Percentiles rank a stretch among this genome's conserved stretches.
Evolutionary conservation across 1,139 yeast species (phyloP).

Genomic region (Lodderomyces theae): DNA sequence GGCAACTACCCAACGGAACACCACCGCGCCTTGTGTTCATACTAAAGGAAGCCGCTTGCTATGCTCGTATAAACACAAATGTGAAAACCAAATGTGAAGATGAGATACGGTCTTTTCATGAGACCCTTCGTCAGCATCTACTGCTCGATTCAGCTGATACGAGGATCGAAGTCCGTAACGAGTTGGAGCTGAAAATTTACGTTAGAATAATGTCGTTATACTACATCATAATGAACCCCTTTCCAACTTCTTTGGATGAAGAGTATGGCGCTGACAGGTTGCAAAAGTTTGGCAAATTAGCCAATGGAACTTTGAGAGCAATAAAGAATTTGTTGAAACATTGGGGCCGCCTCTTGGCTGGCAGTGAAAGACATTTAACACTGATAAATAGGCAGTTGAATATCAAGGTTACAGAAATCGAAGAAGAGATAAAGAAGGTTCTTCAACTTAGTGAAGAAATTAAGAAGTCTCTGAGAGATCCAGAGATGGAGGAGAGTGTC

Average conservation of each 20-base stretch:
- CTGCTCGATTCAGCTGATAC: neutral
- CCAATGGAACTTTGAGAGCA: neutral
- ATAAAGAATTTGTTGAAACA: neutral
- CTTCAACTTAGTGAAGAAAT: constrained; percentile 6
- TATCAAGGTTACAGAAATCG: neutral
- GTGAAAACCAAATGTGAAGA: neutral
- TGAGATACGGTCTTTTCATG: neutral
- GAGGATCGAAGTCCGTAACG: neutral
- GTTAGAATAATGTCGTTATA: neutral
- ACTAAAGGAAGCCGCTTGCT: neutral
- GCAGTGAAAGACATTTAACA: neutral
- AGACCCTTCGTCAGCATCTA: neutral
- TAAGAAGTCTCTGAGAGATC: constrained; percentile 14
- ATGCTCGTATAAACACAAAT: neutral
- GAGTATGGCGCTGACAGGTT: neutral
- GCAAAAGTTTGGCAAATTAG: neutral
- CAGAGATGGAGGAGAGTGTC: constrained; percentile 14
- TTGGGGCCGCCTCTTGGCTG: neutral
- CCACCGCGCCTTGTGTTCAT: neutral
- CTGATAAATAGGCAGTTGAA: neutral
- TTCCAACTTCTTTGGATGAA: neutral
- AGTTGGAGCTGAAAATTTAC: neutral
- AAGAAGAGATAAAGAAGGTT: neutral
- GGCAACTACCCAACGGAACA: neutral
- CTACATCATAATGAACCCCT: neutral